phyloP scores from a whole-genome alignment of 495 filamentous ascomycete genomes.

The Articulospora tetracladia region DNA sequence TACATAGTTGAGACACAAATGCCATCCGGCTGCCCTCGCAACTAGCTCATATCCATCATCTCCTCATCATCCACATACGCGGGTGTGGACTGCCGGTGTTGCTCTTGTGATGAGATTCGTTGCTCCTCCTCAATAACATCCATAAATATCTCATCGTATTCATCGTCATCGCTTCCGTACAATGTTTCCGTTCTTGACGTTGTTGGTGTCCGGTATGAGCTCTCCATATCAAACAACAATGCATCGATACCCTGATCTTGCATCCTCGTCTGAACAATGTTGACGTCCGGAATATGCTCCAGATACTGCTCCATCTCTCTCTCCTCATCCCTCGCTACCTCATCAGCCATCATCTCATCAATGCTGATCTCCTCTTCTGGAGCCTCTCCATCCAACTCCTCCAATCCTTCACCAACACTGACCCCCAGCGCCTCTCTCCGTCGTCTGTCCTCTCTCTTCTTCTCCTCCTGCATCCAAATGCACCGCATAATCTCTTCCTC shows the following conservation, averaged over 20 bases:
- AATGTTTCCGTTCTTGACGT: conserved; percentile 12
- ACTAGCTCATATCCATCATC: conserved; percentile 26
- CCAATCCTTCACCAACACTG: background rate
- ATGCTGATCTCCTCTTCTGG: conserved; percentile 33
- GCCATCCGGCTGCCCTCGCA: background rate
- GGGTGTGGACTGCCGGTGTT: background rate
- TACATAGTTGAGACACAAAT: background rate
- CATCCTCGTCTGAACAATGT: background rate
- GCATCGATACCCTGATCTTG: background rate
- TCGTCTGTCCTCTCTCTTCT: conserved; percentile 11
- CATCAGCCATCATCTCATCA: conserved; percentile 36
- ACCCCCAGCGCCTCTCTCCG: conserved; percentile 12
- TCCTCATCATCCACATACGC: conserved; percentile 18
- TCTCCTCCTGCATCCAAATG: conserved; percentile 19
- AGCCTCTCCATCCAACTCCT: conserved; percentile 33
- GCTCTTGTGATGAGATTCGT: conserved; percentile 16
- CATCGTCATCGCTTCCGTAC: conserved; percentile 34
- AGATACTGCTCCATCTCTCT: conserved; percentile 51
- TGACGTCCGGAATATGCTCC: background rate
- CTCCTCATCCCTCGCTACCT: conserved; percentile 50
- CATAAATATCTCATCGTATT: conserved; percentile 58
- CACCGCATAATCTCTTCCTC: conserved; percentile 57
- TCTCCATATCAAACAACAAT: background rate
- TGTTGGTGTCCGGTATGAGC: background rate
- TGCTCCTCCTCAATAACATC: conserved; percentile 41